Conservation (phyloP, 129 eudicot genomes). For the Calendula officinalis region DNA sequence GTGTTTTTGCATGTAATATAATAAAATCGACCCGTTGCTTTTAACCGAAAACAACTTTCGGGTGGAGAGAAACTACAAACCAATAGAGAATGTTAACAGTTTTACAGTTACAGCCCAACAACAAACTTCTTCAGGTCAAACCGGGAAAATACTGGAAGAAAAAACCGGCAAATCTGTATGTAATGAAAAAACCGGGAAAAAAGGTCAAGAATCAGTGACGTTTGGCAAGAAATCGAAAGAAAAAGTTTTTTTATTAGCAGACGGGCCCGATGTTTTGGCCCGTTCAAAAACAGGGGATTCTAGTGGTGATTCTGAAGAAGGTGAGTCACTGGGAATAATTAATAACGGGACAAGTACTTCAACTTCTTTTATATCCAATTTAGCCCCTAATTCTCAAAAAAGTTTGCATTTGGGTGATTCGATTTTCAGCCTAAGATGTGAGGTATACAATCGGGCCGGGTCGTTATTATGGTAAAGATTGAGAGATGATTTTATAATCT, state of each 20-base stretch:
- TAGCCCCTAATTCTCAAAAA: constrained; percentile 44
- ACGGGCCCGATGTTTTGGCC: constrained; percentile 64
- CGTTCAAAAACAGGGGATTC: constrained; percentile 60
- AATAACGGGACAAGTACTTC: constrained; percentile 65
- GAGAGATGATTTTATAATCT: neutral
- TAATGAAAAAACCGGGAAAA: constrained; percentile 51
- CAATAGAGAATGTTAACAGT: neutral
- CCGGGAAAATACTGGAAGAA: no score
- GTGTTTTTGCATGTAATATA: neutral
- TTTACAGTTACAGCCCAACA: neutral
- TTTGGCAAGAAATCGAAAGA: constrained; percentile 86
- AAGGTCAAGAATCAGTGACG: constrained; percentile 57
- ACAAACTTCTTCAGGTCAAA: constrained; percentile 11
- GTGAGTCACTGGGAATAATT: constrained; percentile 61
- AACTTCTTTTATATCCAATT: constrained; percentile 45
- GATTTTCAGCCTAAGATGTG: constrained; percentile 84
- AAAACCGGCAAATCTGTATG: neutral
- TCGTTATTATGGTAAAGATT: no score
- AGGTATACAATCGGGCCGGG: constrained; percentile 76
- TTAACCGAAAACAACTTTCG: constrained; percentile 10
- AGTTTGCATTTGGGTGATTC: constrained; percentile 53
- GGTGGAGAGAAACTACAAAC: constrained; percentile 18
- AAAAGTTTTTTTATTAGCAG: constrained; percentile 63
- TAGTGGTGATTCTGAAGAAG: constrained; percentile 70
- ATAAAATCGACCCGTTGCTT: constrained; percentile 22